These are phyloP conservation scores for Aspergillus quadricinctus DNA, from an alignment of 2,329 filamentous ascomycete genomes.

Conservation along the genomic window DNA sequence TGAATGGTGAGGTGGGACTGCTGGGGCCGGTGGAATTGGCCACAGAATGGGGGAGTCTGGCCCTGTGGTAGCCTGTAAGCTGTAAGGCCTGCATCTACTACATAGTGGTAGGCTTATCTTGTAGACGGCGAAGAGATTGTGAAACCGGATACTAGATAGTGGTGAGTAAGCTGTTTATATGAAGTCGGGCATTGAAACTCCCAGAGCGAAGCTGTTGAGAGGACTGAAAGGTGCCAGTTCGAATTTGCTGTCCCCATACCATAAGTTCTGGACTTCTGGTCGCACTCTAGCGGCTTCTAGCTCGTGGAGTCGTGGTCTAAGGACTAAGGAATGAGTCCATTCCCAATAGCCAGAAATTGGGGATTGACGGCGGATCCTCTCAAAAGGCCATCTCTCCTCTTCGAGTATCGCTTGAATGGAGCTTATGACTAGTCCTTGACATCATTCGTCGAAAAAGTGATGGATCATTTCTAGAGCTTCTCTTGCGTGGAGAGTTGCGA, in stretches of 20 bases:
- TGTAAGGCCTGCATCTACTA: background rate
- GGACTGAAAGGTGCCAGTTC: background rate
- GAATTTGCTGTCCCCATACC: conserved; percentile 23
- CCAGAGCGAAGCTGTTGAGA: background rate
- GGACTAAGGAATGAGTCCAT: conserved; percentile 7
- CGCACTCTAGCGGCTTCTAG: conserved; percentile 32
- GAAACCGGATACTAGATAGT: background rate
- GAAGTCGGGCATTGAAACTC: background rate
- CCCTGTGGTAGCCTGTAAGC: background rate
- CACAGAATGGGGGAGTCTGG: background rate
- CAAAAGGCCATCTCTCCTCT: background rate
- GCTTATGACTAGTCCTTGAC: background rate
- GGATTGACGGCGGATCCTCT: conserved; percentile 8
- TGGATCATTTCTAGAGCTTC: background rate
- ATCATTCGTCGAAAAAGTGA: conserved; percentile 7
- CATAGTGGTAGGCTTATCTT: background rate
- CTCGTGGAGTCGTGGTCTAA: conserved; percentile 19
- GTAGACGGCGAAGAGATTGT: background rate
- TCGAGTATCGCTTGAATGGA: background rate
- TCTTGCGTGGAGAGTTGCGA: background rate
- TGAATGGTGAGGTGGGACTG: background rate
- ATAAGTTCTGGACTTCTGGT: conserved; percentile 27
- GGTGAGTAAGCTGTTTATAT: background rate
- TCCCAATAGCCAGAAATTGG: conserved; percentile 10
- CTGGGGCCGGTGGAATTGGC: background rate